Percentiles rank a stretch among this genome's conserved stretches.
Evolutionary conservation across 1,284 basidiomycete species (phyloP).

Genomic region (Moesziomyces sp.): DNA sequence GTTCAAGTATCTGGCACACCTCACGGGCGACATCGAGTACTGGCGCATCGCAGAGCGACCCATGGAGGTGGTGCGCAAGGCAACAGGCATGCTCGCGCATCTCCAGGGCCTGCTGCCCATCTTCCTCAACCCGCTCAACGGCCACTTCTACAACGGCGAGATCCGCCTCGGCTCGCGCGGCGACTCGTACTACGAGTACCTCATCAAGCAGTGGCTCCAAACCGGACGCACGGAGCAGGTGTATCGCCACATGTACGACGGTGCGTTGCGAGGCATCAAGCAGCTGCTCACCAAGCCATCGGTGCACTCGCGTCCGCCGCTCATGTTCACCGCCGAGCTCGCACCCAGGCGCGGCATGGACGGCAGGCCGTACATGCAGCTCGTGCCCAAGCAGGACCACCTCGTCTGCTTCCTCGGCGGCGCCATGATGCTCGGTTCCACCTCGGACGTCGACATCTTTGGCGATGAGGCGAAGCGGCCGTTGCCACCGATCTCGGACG

Average conservation of each 20-base stretch:
- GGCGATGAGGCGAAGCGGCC: conserved; percentile 23
- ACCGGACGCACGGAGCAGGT: conserved; percentile 77
- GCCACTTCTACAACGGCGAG: conserved; percentile 78
- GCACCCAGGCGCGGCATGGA: conserved; percentile 13
- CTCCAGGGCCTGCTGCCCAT: conserved; percentile 83
- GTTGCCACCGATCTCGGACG: conserved; percentile 62
- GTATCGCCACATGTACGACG: conserved; percentile 88
- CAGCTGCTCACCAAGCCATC: conserved; percentile 75
- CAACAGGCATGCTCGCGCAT: conserved; percentile 56
- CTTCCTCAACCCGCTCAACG: conserved; percentile 77
- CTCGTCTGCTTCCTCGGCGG: conserved; percentile 94
- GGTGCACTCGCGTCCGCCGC: conserved; percentile 60
- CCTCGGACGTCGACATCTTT: conserved; percentile 27
- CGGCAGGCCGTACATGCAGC: conserved; percentile 42
- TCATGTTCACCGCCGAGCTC: conserved; percentile 86
- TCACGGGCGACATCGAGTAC: conserved; percentile 81
- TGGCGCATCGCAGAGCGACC: conserved; percentile 80
- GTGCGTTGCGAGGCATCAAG: conserved; percentile 84
- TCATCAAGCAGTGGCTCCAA: conserved; percentile 73
- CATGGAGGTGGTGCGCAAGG: conserved; percentile 55
- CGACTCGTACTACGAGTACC: conserved; percentile 94
- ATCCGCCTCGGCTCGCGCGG: conserved; percentile 91
- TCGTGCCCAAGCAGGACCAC: conserved; percentile 91
- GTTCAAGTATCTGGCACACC: conserved; percentile 84
- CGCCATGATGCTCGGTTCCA: conserved; percentile 86